Conservation (phyloP, 1,284 basidiomycete species). For the Puccinia coronata region DNA sequence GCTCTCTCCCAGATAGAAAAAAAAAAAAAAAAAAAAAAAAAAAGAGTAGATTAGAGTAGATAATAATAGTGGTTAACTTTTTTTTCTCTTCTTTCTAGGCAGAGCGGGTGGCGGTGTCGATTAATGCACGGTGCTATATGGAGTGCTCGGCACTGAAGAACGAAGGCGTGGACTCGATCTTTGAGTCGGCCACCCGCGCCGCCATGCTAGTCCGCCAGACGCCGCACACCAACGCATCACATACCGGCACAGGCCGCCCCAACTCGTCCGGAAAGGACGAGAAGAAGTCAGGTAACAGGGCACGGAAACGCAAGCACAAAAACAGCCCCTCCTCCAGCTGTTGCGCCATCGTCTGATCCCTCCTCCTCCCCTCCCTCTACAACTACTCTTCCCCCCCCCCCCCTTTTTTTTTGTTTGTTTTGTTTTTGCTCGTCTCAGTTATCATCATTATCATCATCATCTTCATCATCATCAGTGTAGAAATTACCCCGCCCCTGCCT, state of each 20-base stretch:
- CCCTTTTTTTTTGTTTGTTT: no score
- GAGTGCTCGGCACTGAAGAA: slow-evolving; percentile 89
- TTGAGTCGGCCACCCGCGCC: slow-evolving; percentile 87
- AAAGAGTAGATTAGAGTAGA: no score
- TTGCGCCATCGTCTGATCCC: slow-evolving; percentile 8
- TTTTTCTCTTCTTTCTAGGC: slow-evolving; percentile 67
- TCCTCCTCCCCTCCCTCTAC: background rate
- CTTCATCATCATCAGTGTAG: no score
- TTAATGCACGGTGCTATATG: slow-evolving; percentile 86
- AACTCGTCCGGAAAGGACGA: slow-evolving; percentile 26
- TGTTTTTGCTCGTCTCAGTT: no score
- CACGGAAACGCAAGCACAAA: slow-evolving; percentile 30
- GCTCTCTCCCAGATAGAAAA: background rate
- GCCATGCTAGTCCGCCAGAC: slow-evolving; percentile 79
- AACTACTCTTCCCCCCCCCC: background rate
- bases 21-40: background rate
- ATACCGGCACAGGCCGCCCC: background rate
- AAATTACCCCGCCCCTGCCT: no score
- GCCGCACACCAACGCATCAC: background rate
- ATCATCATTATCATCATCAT: no score
- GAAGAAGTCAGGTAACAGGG: background rate
- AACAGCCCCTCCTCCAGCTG: slow-evolving; percentile 11
- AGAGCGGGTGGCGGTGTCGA: slow-evolving; percentile 72
- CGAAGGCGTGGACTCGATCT: slow-evolving; percentile 90
- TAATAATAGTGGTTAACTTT: background rate